Base-by-base conservation (phyloP, 2,329 filamentous ascomycete genomes). In the Pyricularia pennisetigena region DNA sequence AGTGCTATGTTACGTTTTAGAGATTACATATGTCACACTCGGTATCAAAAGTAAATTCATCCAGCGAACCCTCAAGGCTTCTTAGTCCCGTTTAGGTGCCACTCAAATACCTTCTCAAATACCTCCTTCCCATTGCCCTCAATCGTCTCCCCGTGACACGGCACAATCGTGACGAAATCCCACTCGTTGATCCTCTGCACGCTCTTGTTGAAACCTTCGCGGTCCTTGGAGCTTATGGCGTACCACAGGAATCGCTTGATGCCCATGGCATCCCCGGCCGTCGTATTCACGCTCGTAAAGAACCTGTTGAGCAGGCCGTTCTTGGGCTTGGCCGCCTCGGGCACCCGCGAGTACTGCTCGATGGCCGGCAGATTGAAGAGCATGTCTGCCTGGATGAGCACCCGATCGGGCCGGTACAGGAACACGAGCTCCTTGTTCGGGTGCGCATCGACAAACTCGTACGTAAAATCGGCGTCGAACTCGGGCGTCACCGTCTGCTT, bases 81-180 rank as follows among this genome's bases (percentile, higher is more conserved):
- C 29, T 23, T 24, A 16, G 30, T 16, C 4, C n/a, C 20, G 9
- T 65, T 80, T 75, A 97, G 76, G 80, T 96, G 91, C 93, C 94
- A 97, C 73, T 85, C 85, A 79, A 97, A 92, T 14, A 96, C 83
- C 77, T 91, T 92, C 74, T 85, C 81, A 72, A 94, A 97, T 20
- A 91, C 82, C 12, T 84, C 85, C 82, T 96, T 97, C 10, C 86
- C 93, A 70, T 82, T 78, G 1, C 81, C 82, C 77, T 95, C 90
- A 72, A 98, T 88, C 20, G 91, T 89, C 79, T 99, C 95, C 9
- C 95, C 95, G 79, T 99, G 95, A 77, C 94, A 98, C 0, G 94
- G 93, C 69, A 99, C 88, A 66, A 98, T 83, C 57, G 88, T 88
- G 71, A 90, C 86, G 76, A 97, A 97, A 69, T 94, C 90, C 94